Base-by-base conservation (phyloP, 1,284 basidiomycete species). In the Vanrija sp. region DNA sequence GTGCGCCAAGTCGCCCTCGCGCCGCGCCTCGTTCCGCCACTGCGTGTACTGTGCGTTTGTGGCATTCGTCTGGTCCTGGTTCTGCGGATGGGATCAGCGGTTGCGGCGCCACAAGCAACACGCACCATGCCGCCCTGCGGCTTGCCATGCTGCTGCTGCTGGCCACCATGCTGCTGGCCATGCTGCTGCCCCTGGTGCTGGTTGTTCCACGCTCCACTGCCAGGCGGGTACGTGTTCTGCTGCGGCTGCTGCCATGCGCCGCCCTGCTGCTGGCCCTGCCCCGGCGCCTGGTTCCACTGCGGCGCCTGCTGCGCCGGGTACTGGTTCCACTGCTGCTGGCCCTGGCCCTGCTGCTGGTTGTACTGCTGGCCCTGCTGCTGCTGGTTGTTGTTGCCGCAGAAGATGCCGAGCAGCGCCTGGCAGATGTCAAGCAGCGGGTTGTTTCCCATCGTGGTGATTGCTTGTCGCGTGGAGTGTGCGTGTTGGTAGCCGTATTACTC, bases 21-120 rank as follows among this genome's bases (percentile, higher is more conserved):
- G 80, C 49, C 84, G 85, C 9, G 91, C 91, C 60, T 83, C 81
- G 54, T 84, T 82, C 18, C 92, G 83, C 39, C 93, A 80, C 19
- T 79, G 73, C 51, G 79, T 75, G 67, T 93, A 93, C 62, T 87
- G 79, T 26, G 81, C 79, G 66, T 91, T 83, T 61, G 65, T 64
- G 38, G 63, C 62, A 45, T 72, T 69, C 38, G 67, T 49, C 54
- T 60, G 54, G 49, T 83, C 80, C 63, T 87, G 84, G 69, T 90
- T 87, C 63, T 83, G 67, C 76, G 8, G 6, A 16, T 47, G 18
- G 8, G 6, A 16, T 47, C 29, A 25, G 29, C 34, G n/a, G 14
- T 21, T 16, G n/a, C 38, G 40, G 4, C 25, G 34, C 34, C 34
- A 34, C 34, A 34, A 23, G 21, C 21, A 12, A 12, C 40, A 21